These are phyloP conservation scores for Mollisia scopiformis DNA, from an alignment of 2,329 filamentous ascomycete species.

Conservation along the genomic window DNA sequence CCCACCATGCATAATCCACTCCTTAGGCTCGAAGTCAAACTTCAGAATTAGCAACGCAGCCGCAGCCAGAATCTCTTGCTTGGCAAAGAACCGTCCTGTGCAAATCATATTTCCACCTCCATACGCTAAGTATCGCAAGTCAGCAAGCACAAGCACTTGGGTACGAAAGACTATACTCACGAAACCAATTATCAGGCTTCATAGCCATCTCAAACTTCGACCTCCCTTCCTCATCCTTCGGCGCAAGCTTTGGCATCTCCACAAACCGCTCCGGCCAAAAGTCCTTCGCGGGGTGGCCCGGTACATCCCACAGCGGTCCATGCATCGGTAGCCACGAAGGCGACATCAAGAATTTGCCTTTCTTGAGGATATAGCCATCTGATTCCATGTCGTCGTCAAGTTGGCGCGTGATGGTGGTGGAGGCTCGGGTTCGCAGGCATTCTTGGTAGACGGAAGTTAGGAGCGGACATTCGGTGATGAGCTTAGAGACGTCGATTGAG, in stretches of 20 bases:
- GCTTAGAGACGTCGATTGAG: constrained; percentile 14
- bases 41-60: constrained; percentile 19
- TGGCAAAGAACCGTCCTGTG: constrained; percentile 24
- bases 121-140: constrained; percentile 2
- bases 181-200: constrained; percentile 20
- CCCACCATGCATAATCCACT: constrained; percentile 6
- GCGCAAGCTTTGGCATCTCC: constrained; percentile 22
- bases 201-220: constrained; percentile 17
- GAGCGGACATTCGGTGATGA: constrained; percentile 13
- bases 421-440: constrained; percentile 13
- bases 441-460: constrained; percentile 20
- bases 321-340: constrained; percentile 18
- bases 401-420: constrained; percentile 14
- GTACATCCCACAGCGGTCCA: constrained; percentile 18
- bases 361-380: constrained; percentile 22
- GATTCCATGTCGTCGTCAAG: constrained; percentile 12
- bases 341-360: constrained; percentile 16
- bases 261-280: constrained; percentile 26
- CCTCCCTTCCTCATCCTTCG: constrained; percentile 13
- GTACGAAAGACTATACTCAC: constrained; percentile 1
- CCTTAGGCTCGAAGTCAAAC: constrained; percentile 19
- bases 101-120: constrained; percentile 23
- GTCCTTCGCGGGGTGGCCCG: constrained; percentile 13
- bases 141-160: background rate
- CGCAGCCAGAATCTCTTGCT: constrained; percentile 21